Conservation (phyloP, 768 basidiomycete genomes). For the Podaxis mareebaensis region DNA sequence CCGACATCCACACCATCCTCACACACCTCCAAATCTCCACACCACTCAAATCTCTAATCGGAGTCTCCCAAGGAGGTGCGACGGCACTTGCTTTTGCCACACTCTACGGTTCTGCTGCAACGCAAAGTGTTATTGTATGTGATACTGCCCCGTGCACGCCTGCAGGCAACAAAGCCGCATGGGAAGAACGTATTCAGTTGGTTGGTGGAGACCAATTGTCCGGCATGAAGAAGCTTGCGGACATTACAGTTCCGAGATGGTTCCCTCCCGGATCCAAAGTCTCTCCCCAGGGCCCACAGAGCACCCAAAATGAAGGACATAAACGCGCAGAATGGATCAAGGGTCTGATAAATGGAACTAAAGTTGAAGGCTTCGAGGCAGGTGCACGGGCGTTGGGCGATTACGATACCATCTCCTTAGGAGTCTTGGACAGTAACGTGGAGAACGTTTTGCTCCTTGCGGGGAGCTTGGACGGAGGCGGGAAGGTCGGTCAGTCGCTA, state of each 20-base stretch:
- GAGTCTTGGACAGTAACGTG: constrained; percentile 26
- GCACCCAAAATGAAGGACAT: not conserved
- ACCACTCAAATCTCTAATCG: constrained; percentile 46
- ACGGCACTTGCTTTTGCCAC: constrained; percentile 47
- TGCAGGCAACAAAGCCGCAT: constrained; percentile 46
- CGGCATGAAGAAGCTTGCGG: constrained; percentile 43
- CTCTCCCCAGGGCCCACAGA: not conserved
- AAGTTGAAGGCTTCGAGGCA: constrained; percentile 43
- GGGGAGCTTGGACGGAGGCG: constrained; percentile 48
- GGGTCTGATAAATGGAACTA: constrained; percentile 40
- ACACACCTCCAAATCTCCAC: constrained; percentile 20
- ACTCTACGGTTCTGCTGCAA: constrained; percentile 28
- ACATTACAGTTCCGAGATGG: constrained; percentile 47
- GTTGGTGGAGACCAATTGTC: constrained; percentile 31
- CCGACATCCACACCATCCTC: constrained; percentile 43
- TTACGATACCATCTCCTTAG: constrained; percentile 35
- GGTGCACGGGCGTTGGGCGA: constrained; percentile 47
- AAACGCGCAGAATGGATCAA: constrained; percentile 30
- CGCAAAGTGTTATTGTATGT: constrained; percentile 46
- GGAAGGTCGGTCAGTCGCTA: constrained; percentile 43
- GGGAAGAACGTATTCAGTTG: constrained; percentile 46
- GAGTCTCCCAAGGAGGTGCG: constrained; percentile 57
- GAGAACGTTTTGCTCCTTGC: constrained; percentile 43
- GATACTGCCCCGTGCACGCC: constrained; percentile 47
- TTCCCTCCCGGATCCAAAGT: constrained; percentile 39